Conservation (phyloP, 2,329 filamentous ascomycete species). For the Hirsutella thompsonii region DNA sequence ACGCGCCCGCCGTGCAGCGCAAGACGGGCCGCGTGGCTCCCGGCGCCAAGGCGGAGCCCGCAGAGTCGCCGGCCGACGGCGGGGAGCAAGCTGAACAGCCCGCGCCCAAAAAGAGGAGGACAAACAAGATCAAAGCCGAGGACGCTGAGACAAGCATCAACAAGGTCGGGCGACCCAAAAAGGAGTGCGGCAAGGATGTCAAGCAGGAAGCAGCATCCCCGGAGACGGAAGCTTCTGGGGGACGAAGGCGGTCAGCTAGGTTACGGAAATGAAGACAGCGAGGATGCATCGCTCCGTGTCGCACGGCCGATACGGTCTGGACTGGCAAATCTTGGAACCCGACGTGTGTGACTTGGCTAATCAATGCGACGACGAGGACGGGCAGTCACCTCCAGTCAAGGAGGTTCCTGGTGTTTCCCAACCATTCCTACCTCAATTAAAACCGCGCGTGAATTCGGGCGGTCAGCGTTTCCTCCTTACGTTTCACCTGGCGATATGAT, state of each 20-base stretch:
- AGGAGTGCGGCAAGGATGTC: slow-evolving; percentile 5
- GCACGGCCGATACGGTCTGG: no score
- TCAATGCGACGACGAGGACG: no score
- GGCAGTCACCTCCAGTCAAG: no score
- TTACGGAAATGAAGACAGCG: slow-evolving; percentile 9
- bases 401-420: no score
- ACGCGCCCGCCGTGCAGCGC: slow-evolving; percentile 76
- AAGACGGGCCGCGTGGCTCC: slow-evolving; percentile 42
- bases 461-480: no score
- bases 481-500: no score
- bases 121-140: slow-evolving; percentile 6
- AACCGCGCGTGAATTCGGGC: no score
- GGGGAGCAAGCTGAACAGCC: slow-evolving; percentile 12
- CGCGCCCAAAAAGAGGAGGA: slow-evolving; percentile 15
- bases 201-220: slow-evolving; percentile 5
- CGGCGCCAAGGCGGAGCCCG: slow-evolving; percentile 29
- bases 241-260: slow-evolving; percentile 16
- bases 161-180: no score
- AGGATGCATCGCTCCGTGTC: not conserved
- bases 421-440: no score
- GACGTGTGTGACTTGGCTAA: no score
- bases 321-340: no score
- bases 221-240: not conserved
- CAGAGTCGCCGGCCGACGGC: slow-evolving; percentile 16
- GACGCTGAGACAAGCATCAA: no score